A percentile compares a stretch with the other conserved stretches of the same genome.
phyloP scores from a whole-genome alignment of 257 asterid genomes.

The Perilla frutescens region DNA sequence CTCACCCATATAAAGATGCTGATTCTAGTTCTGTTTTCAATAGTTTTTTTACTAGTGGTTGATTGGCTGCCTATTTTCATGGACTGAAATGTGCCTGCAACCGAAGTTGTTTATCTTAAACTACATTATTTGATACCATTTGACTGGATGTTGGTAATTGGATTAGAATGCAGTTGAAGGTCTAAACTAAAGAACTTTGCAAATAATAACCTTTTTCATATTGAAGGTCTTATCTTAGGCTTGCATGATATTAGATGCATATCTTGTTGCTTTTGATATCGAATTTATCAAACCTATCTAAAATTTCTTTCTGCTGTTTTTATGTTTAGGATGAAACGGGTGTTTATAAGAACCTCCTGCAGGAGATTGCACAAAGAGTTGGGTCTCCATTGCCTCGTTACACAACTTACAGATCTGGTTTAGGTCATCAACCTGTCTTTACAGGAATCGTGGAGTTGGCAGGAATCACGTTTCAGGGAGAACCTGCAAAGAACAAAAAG shows the following conservation, averaged over 20 bases:
- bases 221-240: neutral
- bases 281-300: neutral
- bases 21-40: too few species aligned
- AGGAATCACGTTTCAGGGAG: slow-evolving; percentile 74
- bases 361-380: slow-evolving; percentile 83
- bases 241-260: neutral
- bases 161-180: neutral
- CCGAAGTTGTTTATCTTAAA: too few species aligned
- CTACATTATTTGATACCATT: too few species aligned
- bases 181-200: too few species aligned
- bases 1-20: too few species aligned
- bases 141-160: neutral
- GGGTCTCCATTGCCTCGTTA: slow-evolving; percentile 84
- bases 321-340: slow-evolving; percentile 77
- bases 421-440: slow-evolving; percentile 74
- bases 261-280: neutral
- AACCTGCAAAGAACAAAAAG: slow-evolving; percentile 87
- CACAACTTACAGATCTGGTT: slow-evolving; percentile 71
- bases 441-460: slow-evolving; percentile 84
- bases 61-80: too few species aligned
- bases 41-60: too few species aligned
- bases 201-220: too few species aligned
- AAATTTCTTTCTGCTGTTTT: neutral
- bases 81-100: too few species aligned
- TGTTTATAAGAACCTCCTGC: slow-evolving; percentile 83